A percentile compares a stretch with the other conserved stretches of the same genome.
These are phyloP conservation scores for Platismatia glauca DNA, from an alignment of 495 filamentous ascomycete species.

Conservation along the genomic window DNA sequence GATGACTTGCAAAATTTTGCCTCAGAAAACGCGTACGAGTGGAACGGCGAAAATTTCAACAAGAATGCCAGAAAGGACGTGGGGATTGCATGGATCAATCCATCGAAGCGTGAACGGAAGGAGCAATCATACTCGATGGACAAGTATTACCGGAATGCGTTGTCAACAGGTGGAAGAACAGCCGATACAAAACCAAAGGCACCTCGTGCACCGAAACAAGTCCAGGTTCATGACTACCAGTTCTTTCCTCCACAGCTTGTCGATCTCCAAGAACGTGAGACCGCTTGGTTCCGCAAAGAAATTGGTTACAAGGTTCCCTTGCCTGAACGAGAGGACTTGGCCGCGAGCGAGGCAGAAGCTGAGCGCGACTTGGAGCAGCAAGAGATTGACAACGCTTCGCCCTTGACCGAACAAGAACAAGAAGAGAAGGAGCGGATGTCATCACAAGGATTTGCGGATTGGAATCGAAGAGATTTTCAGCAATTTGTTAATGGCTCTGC, in stretches of 20 bases:
- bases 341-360: conserved; percentile 71
- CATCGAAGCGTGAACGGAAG: conserved; percentile 95
- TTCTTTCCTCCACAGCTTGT: conserved; percentile 79
- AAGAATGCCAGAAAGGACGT: conserved; percentile 85
- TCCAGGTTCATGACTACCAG: conserved; percentile 89
- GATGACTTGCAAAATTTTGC: conserved; percentile 98
- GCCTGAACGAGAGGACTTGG: conserved; percentile 74
- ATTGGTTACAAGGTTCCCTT: conserved; percentile 88
- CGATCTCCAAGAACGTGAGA: conserved; percentile 92
- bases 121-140: conserved; percentile 97
- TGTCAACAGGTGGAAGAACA: conserved; percentile 75
- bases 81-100: conserved; percentile 95
- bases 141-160: conserved; percentile 91
- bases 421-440: conserved; percentile 72
- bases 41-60: conserved; percentile 95
- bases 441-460: conserved; percentile 78
- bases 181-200: conserved; percentile 89
- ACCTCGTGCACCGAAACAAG: conserved; percentile 90
- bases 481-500: conserved; percentile 94
- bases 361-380: conserved; percentile 82
- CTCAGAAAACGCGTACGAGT: conserved; percentile 93
- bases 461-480: conserved; percentile 96
- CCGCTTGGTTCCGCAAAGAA: conserved; percentile 89
- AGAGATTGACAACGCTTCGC: conserved; percentile 83
- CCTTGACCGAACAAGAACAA: conserved; percentile 83